phyloP scores from a whole-genome alignment of 2,329 filamentous ascomycete species.

The Parascedosporium putredinis region DNA sequence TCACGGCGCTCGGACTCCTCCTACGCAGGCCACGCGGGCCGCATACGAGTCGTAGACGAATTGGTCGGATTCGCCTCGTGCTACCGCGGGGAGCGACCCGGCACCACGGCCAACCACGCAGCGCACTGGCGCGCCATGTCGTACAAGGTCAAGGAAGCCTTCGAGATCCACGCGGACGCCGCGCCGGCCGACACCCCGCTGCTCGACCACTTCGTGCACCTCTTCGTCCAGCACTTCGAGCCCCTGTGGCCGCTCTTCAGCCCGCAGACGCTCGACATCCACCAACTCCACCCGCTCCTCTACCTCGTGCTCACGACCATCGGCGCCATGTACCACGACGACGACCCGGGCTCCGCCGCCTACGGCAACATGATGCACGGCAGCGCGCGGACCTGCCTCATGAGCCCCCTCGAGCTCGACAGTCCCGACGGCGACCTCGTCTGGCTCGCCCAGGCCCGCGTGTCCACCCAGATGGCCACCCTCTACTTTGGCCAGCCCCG shows the following conservation, averaged over 20 bases:
- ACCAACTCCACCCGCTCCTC: background rate
- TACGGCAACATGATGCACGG: constrained; percentile 1
- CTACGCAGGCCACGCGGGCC: background rate
- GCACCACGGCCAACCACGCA: background rate
- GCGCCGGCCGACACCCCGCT: background rate
- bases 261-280: background rate
- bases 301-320: constrained; percentile 1
- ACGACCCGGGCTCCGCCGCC: background rate
- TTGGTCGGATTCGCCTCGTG: background rate
- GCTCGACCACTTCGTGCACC: background rate
- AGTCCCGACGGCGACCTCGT: background rate
- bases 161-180: background rate
- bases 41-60: background rate
- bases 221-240: background rate
- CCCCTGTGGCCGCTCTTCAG: constrained; percentile 2
- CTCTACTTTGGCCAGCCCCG: constrained; percentile 5
- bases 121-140: background rate
- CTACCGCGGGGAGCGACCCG: background rate
- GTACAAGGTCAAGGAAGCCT: background rate
- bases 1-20: background rate
- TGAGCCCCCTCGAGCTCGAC: background rate
- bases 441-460: constrained; percentile 2
- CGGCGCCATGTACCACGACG: constrained; percentile 3
- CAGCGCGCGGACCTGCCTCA: background rate
- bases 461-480: background rate